Evolutionary conservation across 2,329 filamentous ascomycete species (phyloP), one percentile per base, ranked within the genome.

Genomic region (Aspergillus pseudonomiae): DNA sequence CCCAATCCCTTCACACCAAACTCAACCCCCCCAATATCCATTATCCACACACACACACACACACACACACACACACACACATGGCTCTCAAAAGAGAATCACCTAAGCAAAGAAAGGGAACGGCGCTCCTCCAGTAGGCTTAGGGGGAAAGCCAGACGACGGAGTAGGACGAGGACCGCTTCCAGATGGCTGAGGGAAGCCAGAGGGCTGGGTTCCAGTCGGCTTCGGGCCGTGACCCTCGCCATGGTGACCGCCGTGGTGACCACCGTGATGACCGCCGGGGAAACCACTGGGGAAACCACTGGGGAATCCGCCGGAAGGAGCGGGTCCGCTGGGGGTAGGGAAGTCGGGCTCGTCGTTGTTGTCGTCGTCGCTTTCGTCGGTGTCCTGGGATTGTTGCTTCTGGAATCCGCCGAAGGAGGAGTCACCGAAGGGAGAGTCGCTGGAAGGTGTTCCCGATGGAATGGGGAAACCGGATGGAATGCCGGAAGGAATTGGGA

Each of bases 91-190:
- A 26, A 41, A 45, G n/a, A 21, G n/a, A n/a, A 11, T 30, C 45
- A 55, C 19, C 34, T 34, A 55, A 43, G 48, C 50, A 43, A 24
- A 50, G 50, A 60, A 60, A 19, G 48, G 26, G 36, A 36, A 34
- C 9, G n/a, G 24, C 9, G n/a, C 58, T 11, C 36, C 45, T 14
- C 32, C 21, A 12, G 9, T 60, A 39, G 58, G 58, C 3, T 36
- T 26, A 48, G 58, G 24, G 48, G 43, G 12, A 16, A 26, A 14
- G 24, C 43, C 28, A 24, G 21, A 24, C 28, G 39, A 36, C 16
- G 19, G 16, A 26, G 56, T 48, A 4, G 57, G 45, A 11, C 52
- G 52, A 39, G 32, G n/a, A 14, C 52, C 52, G 10, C 28, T 10
- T 3, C n/a, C 52, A 26, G 32, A 24, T 10, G 52, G 28, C 48